These are phyloP conservation scores for Dryas integrifolia DNA, from an alignment of 331 rosid species.

Conservation along the genomic window DNA sequence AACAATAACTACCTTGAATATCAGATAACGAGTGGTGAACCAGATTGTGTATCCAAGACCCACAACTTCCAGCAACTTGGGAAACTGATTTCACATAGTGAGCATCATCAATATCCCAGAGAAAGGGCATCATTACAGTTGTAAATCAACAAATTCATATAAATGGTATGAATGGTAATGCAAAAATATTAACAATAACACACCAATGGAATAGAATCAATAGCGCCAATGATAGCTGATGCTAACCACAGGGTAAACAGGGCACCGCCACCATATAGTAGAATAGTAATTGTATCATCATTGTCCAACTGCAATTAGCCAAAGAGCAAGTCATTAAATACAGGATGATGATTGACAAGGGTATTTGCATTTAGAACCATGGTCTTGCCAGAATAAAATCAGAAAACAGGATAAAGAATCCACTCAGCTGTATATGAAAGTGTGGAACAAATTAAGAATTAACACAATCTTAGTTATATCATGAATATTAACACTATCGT, in stretches of 20 bases:
- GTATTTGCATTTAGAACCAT: no score
- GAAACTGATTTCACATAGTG: slow-evolving; percentile 47
- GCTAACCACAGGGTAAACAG: slow-evolving; percentile 56
- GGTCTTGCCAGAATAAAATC: neutral
- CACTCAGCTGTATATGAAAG: neutral
- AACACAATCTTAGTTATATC: neutral
- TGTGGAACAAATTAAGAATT: neutral
- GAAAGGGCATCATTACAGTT: neutral
- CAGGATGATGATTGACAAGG: no score
- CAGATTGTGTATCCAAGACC: slow-evolving; percentile 83
- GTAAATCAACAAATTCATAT: neutral
- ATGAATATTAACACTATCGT: no score
- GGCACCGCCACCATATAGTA: slow-evolving; percentile 53
- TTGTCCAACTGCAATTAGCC: slow-evolving; percentile 51
- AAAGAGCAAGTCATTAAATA: slow-evolving; percentile 1
- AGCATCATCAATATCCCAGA: slow-evolving; percentile 3
- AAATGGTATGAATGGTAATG: neutral
- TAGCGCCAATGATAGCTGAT: slow-evolving; percentile 69
- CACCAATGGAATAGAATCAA: slow-evolving; percentile 87
- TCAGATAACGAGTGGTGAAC: slow-evolving; percentile 75
- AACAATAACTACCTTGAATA: slow-evolving; percentile 61
- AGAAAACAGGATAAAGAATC: neutral
- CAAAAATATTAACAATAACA: slow-evolving; percentile 15
- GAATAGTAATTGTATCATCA: slow-evolving; percentile 35
- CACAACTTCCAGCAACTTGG: slow-evolving; percentile 81